Evolutionary conservation across 495 filamentous ascomycete genomes (phyloP), one percentile per base, ranked within the genome.

Genomic region (Hypoxylon intermedium): DNA sequence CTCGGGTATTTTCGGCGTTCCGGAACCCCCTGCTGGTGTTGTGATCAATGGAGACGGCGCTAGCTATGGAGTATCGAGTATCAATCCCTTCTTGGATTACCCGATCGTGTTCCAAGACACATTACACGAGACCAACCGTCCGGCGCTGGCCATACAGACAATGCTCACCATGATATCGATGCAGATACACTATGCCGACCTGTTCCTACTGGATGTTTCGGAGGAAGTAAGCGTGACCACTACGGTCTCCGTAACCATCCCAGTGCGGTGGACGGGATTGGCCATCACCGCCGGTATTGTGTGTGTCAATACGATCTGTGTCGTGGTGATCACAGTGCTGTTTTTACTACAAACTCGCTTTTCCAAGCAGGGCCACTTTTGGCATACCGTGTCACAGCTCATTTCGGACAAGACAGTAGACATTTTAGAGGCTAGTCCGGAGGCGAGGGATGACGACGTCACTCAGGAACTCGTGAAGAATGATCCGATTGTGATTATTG

Each of bases 311-410:
- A 40, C 15, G 3, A 23, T 52, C 15, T 41, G 48, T n/a, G 31
- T 52, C 12, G 16, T 52, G 4, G 23, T 20, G 3, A 42, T 52
- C 15, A 52, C 48, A 16, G 9, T 31, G 6, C 2, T 41, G 13
- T 52, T 52, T 15, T 23, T 52, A 18, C 23, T 42, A 13, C 36
- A 36, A 9, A 52, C 48, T 6, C 21, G 36, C 13, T 42, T 18
- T 12, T 52, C 48, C 7, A 52, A 52, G 21, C 48, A 52, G 13
- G 48, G 48, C 3, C 48, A 52, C 13, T 52, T 52, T 21, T 52
- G 48, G 48, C 48, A 52, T 21, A 42, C 48, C 5, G 13, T 52
- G 6, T 41, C 48, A 5, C 48, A 52, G 36, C 48, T 52, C 13
- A 31, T 52, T 19, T 52, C 48, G 21, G 37, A 52, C 3, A 30